phyloP scores from a whole-genome alignment of 371 early-diverging fungal genomes.

The Choanephora cucurbitarum region DNA sequence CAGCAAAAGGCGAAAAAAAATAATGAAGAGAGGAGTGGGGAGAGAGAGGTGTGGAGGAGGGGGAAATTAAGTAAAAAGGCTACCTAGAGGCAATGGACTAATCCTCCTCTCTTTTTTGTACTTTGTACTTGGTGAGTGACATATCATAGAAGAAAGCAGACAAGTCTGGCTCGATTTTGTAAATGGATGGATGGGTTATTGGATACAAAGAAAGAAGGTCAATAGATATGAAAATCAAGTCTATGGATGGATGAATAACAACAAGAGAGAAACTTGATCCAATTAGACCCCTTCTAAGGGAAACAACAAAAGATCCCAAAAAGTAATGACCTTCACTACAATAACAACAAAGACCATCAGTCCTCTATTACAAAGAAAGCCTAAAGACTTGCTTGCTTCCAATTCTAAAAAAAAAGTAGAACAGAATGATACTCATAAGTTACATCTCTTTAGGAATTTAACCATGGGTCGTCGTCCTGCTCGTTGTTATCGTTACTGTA shows the following conservation, averaged over 20 bases:
- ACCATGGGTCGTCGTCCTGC: constrained; percentile 96
- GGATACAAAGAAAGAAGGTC: not conserved
- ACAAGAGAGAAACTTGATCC: too few relatives aligned
- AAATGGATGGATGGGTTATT: constrained; percentile 11
- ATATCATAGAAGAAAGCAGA: not conserved
- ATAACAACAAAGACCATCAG: not conserved
- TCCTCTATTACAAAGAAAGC: not conserved
- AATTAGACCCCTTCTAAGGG: too few relatives aligned
- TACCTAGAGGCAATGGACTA: not conserved
- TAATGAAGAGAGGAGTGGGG: too few relatives aligned
- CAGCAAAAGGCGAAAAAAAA: not conserved
- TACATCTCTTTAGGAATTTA: not conserved
- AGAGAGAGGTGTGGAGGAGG: too few relatives aligned
- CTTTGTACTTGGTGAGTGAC: constrained; percentile 36
- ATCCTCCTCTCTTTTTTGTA: constrained; percentile 31
- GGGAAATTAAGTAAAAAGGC: not conserved
- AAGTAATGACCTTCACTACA: too few relatives aligned
- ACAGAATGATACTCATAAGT: too few relatives aligned
- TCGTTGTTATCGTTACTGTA: constrained; percentile 99
- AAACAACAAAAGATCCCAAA: not conserved
- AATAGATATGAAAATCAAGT: not conserved
- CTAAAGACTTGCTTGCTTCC: not conserved
- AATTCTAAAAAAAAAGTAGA: too few relatives aligned
- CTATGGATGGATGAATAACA: constrained; percentile 10
- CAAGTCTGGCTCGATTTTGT: constrained; percentile 3